Base-by-base conservation (phyloP, 495 filamentous ascomycete species). In the Symbiotaphrina buchneri region DNA sequence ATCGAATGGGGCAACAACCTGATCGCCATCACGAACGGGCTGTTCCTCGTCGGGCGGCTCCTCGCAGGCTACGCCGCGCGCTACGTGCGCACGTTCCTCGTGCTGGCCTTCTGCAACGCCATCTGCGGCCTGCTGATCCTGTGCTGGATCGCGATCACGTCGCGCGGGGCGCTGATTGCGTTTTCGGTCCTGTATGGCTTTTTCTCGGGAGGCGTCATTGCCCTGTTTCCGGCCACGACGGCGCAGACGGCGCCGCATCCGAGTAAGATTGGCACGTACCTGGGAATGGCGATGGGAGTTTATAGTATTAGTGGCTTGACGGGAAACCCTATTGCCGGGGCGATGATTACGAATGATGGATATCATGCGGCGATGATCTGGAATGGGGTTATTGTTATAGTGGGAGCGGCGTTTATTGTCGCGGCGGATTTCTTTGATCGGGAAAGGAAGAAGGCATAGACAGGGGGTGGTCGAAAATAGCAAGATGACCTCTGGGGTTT, bases 311-410 rank as follows among this genome's bases (percentile, higher is more conserved):
- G 38, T 15, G 37, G 33, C 8, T 27, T 53, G 14, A 47, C 42
- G 6, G 48, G 48, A 0, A 44, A 41, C 3, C 50, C 45, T 0
- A 45, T 49, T 5, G 43, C 33, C 16, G 50, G 52, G 2, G 48
- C 39, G 0, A 31, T 46, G 26, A 38, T 47, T 27, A 6, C 13
- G 6, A 35, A 43, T 34, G 41, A 37, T 10, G 22, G 25, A 6
- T 49, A 44, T 28, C 3, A 33, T 4, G 33, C 36, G 7, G 42
- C 40, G 7, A 38, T 40, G 16, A 34, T 40, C 1, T 47, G 47
- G 28, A 33, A 29, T 4, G 39, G 46, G 0, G 39, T 41, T 16
- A 23, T 15, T 6, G 35, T 34, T n/a, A 11, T 47, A 10, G 7
- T 38, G 5, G 43, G 43, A 6, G 36, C 39, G 14, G 21, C 10